Conservation (phyloP, 768 basidiomycete species). For the Russula sp. region DNA sequence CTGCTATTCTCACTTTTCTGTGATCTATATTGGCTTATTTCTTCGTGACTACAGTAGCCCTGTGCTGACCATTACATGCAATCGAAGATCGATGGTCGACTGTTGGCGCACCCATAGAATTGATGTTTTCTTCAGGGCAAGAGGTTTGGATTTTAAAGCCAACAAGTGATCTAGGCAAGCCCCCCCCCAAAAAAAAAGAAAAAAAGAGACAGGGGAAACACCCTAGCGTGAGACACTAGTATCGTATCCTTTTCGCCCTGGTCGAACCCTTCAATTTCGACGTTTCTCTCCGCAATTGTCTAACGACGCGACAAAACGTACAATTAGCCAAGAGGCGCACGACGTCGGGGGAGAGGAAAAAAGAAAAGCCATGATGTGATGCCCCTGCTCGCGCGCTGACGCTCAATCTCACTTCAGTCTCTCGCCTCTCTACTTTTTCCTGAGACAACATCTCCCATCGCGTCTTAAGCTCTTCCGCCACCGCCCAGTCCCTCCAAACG, state of each 20-base stretch:
- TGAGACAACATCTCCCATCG: conserved; percentile 77
- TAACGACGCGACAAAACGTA: conserved; percentile 26
- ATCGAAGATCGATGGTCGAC: too few relatives aligned
- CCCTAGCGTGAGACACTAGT: background rate
- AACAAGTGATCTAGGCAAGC: background rate
- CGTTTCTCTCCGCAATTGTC: conserved; percentile 57
- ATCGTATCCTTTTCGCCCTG: conserved; percentile 24
- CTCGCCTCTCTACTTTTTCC: conserved; percentile 88
- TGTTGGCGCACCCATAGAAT: too few relatives aligned
- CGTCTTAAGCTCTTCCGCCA: conserved; percentile 86
- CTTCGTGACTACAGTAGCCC: too few relatives aligned
- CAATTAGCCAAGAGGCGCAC: background rate
- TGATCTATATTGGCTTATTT: too few relatives aligned
- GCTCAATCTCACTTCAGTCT: too few relatives aligned
- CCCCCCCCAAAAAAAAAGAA: too few relatives aligned
- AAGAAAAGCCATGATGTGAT: conserved; percentile 22
- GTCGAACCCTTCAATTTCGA: conserved; percentile 50
- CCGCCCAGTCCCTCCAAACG: conserved; percentile 94
- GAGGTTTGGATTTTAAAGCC: background rate
- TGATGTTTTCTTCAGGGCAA: too few relatives aligned
- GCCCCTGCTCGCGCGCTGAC: conserved; percentile 72
- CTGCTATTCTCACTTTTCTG: too few relatives aligned
- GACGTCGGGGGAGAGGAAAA: too few relatives aligned
- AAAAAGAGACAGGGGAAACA: background rate
- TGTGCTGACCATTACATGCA: too few relatives aligned